phyloP scores from a whole-genome alignment of 306 rosid genomes.

The Sesbania bispinosa region DNA sequence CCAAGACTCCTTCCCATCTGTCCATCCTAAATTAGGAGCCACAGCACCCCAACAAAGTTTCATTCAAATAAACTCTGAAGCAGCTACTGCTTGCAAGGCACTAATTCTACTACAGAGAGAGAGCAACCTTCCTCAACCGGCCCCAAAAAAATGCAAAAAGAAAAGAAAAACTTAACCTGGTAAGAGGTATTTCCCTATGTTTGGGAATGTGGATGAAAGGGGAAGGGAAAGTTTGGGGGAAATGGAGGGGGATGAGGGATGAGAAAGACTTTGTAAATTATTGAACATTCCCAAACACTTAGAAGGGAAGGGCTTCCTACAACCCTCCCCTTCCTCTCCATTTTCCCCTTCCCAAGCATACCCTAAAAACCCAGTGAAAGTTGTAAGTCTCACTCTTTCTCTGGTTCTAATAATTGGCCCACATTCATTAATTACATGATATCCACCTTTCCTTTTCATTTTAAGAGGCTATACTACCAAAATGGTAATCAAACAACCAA shows the following conservation, averaged over 20 bases:
- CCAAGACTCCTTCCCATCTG: background rate
- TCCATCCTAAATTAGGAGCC: background rate
- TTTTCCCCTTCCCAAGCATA: no score
- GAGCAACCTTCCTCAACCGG: no score
- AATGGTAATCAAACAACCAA: constrained; percentile 1
- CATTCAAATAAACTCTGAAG: background rate
- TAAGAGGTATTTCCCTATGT: background rate
- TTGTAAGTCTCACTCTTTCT: background rate
- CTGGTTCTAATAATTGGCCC: background rate
- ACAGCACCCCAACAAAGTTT: background rate
- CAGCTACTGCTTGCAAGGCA: background rate
- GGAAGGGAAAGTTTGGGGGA: no score
- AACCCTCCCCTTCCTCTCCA: no score
- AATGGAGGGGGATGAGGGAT: no score
- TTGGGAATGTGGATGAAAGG: no score
- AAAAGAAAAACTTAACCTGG: no score
- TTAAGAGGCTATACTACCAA: background rate
- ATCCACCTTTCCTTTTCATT: background rate
- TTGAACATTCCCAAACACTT: no score
- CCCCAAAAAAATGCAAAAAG: no score
- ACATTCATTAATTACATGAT: background rate
- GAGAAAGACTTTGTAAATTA: no score
- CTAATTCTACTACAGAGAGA: no score
- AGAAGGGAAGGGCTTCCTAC: no score
- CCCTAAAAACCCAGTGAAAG: background rate